Conservation (phyloP, 441 rosid species). For the California macrophylla region DNA sequence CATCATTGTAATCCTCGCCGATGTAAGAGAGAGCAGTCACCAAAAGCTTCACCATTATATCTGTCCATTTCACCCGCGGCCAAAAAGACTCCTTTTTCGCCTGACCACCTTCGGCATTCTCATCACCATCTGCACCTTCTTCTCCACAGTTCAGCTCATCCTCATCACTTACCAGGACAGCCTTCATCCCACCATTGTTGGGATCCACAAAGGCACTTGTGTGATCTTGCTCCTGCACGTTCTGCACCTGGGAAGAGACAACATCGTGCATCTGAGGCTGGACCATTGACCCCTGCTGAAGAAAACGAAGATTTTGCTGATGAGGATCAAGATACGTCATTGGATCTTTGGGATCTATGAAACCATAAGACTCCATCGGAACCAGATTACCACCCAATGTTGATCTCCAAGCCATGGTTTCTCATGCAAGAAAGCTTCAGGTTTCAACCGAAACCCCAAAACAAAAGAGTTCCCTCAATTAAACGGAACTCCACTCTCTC, state of each 20-base stretch:
- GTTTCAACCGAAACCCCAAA: neutral
- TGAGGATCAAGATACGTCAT: neutral
- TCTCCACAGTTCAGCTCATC: constrained; percentile 8
- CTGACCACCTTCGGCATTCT: constrained; percentile 5
- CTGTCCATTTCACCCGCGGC: constrained; percentile 29
- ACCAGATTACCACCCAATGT: constrained; percentile 8
- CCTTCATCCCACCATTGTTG: neutral
- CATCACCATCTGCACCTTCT: constrained; percentile 11
- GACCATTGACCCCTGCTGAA: constrained; percentile 10
- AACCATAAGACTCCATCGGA: constrained; percentile 1
- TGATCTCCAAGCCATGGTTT: constrained; percentile 15
- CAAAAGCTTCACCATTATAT: constrained; percentile 27
- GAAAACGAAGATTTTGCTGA: constrained; percentile 6
- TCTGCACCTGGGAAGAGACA: neutral
- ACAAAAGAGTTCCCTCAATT: neutral
- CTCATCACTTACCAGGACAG: neutral
- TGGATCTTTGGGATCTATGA: neutral
- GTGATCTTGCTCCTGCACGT: neutral
- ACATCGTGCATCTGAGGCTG: too few relatives aligned
- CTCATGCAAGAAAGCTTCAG: neutral
- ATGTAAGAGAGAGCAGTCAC: constrained; percentile 24
- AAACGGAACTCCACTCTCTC: neutral
- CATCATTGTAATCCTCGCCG: constrained; percentile 16
- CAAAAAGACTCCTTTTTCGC: constrained; percentile 13
- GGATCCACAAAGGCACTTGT: neutral